Percentiles rank a stretch among this genome's conserved stretches.
These are phyloP conservation scores for Fusarium nanum DNA, from an alignment of 2,329 filamentous ascomycete genomes.

Conservation along the genomic window DNA sequence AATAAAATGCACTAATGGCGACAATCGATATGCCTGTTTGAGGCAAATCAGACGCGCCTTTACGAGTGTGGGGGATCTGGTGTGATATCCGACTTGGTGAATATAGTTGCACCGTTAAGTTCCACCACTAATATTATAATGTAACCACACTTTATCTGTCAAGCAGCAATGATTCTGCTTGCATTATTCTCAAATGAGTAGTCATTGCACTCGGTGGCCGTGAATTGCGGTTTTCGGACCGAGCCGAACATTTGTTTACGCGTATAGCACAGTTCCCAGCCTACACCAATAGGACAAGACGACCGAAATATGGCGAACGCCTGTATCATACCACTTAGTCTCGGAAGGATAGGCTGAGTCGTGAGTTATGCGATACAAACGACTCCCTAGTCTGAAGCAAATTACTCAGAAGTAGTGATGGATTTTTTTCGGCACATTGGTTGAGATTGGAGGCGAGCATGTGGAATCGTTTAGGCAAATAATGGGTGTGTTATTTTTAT, in stretches of 20 bases:
- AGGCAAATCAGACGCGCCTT: neutral
- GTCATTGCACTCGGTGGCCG: neutral
- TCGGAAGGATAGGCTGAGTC: neutral
- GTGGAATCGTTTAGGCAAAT: neutral
- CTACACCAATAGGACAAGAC: neutral
- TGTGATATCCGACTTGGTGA: neutral
- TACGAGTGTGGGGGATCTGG: neutral
- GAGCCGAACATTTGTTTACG: neutral
- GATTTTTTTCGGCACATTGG: neutral
- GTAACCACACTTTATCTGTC: neutral
- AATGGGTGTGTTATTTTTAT: too few species aligned
- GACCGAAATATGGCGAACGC: neutral
- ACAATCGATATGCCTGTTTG: neutral
- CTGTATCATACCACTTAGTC: neutral
- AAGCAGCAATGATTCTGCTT: neutral
- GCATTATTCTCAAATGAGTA: neutral
- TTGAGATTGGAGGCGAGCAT: neutral
- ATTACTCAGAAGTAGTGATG: neutral
- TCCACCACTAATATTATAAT: conserved; percentile 5
- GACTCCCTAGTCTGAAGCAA: neutral
- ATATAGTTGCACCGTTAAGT: neutral
- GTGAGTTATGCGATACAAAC: neutral
- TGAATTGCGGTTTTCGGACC: neutral
- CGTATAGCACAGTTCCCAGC: neutral
- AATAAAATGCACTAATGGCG: neutral